phyloP scores from a whole-genome alignment of 176 grass and related monocot species.

The Saccharum spontaneum region DNA sequence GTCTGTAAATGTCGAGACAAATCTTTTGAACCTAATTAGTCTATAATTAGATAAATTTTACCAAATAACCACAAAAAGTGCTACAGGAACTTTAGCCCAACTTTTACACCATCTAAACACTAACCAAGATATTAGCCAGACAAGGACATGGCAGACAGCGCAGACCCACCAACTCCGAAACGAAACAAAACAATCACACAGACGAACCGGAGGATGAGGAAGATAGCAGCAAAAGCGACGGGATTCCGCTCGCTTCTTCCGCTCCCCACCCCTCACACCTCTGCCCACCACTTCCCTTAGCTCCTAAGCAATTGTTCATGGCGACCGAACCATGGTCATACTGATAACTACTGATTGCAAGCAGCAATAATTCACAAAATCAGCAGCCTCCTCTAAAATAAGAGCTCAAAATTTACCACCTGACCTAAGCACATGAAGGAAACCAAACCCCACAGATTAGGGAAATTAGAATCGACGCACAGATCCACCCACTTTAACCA shows the following conservation, averaged over 20 bases:
- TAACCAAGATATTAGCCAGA: slow-evolving; percentile 20
- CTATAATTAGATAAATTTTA: too few species aligned
- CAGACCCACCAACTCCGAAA: slow-evolving; percentile 40
- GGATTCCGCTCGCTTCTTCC: slow-evolving; percentile 30
- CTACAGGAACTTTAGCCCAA: too few species aligned
- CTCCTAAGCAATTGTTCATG: slow-evolving; percentile 39
- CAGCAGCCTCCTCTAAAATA: slow-evolving; percentile 25
- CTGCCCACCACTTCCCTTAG: slow-evolving; percentile 34
- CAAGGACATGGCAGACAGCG: slow-evolving; percentile 34
- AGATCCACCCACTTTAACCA: slow-evolving; percentile 39
- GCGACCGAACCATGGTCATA: not conserved
- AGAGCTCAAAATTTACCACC: slow-evolving; percentile 42
- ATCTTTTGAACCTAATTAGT: too few species aligned
- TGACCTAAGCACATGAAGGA: slow-evolving; percentile 21
- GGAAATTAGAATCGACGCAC: slow-evolving; percentile 32
- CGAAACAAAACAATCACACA: slow-evolving; percentile 24
- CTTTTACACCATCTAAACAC: too few species aligned
- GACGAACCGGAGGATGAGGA: not conserved
- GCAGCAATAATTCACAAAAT: slow-evolving; percentile 42
- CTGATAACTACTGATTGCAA: slow-evolving; percentile 14
- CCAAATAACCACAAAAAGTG: too few species aligned
- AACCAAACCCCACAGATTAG: slow-evolving; percentile 28
- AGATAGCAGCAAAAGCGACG: slow-evolving; percentile 34
- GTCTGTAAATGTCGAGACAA: too few species aligned
- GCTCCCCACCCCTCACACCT: not conserved